Evolutionary conservation across 306 rosid species (phyloP), one percentile per base, ranked within the genome.

Genomic region (Cucumis cinereus): DNA sequence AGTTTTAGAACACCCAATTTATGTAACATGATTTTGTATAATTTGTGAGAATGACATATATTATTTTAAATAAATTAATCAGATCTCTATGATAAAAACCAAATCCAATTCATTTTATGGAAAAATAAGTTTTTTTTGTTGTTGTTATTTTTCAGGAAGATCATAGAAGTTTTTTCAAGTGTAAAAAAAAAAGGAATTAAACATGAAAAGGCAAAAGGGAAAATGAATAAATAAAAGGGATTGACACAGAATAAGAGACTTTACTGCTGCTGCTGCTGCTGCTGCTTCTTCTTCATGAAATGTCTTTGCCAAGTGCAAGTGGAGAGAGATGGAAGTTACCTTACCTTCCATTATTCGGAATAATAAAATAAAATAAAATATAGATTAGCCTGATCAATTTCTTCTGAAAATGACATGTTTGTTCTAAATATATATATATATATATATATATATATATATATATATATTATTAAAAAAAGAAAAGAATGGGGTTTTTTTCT

Each of bases 251-350:
- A 75, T 80, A 57, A 78, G 69, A 79, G 82, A 81, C 73, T 72
- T 82, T 86, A 14, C 16, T 8, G 33, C 33, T 30, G 35, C 35
- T 80, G 80, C 83, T 86, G 28, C 15, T 8, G 16, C 33, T 23
- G 11, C 14, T 8, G 33, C 62, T 23, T 14, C 88, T 57, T 71
- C 83, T 79, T 61, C 82, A 77, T 80, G 81, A 80, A 88, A 82
- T 77, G 91, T 80, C 83, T 83, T 81, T 83, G 86, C 81, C 85
- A 82, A 88, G 77, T 79, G 72, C 72, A 64, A 36, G 72, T 19
- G 49, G 28, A 36, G 79, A 77, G 85, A 84, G 83, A 85, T 81
- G 82, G 87, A 61, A 78, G 43, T 61, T 61, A 61, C 68, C 82
- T 73, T 57, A 24, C 47, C 22, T 45, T 69, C 22, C 49, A 45